Conservation (phyloP, 208 protist species). For the Leishmania tropica region DNA sequence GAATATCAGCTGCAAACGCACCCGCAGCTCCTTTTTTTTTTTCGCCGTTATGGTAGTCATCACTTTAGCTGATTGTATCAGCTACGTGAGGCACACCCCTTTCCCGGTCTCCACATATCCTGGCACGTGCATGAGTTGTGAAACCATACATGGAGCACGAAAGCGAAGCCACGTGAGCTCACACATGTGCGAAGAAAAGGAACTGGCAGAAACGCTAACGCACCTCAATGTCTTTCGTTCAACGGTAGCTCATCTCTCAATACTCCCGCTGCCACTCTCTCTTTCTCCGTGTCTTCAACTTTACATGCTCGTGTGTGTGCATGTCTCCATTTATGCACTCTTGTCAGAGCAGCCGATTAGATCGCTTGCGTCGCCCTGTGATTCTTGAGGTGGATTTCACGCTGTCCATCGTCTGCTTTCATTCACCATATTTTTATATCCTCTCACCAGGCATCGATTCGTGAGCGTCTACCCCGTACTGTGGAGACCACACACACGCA, state of each 20-base stretch:
- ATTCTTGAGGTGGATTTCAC: no score
- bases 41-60: background rate
- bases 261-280: background rate
- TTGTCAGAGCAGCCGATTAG: background rate
- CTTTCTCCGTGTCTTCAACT: background rate
- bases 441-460: no score
- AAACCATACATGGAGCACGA: background rate
- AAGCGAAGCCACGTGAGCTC: background rate
- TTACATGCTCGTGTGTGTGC: background rate
- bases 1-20: background rate
- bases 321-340: background rate
- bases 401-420: background rate
- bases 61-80: background rate
- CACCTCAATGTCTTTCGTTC: background rate
- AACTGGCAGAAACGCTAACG: no score
- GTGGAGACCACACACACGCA: background rate
- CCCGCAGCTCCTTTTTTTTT: background rate
- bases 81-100: background rate
- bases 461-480: background rate
- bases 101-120: background rate
- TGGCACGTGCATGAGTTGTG: background rate
- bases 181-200: background rate
- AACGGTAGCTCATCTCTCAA: background rate
- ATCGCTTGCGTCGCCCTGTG: background rate
- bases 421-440: background rate